phyloP scores from a whole-genome alignment of 495 filamentous ascomycete species.

The Friedmanniomyces simplex region DNA sequence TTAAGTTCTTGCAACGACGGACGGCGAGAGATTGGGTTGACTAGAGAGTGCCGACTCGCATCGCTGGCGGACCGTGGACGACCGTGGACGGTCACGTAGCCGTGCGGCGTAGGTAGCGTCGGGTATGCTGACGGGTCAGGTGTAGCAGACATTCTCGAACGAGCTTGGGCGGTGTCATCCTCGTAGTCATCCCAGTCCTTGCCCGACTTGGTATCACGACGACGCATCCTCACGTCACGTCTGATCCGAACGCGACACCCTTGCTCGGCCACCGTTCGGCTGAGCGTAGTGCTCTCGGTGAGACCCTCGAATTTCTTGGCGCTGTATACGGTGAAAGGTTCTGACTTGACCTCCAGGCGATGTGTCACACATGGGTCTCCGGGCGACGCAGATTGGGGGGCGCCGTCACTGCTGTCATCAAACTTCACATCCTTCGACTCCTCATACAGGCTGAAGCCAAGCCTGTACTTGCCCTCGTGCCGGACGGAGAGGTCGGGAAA shows the following conservation, averaged over 20 bases:
- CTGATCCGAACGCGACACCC: constrained; percentile 94
- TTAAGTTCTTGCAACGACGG: constrained; percentile 35
- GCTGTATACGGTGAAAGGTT: constrained; percentile 81
- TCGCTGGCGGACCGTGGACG: constrained; percentile 69
- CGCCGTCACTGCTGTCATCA: constrained; percentile 26
- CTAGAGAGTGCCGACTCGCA: constrained; percentile 39
- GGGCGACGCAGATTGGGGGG: constrained; percentile 25
- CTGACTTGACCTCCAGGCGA: constrained; percentile 83
- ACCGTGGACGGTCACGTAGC: constrained; percentile 31
- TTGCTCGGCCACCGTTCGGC: constrained; percentile 88
- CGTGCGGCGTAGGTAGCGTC: constrained; percentile 34
- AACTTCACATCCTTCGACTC: constrained; percentile 60
- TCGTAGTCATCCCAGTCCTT: constrained; percentile 53
- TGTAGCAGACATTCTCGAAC: constrained; percentile 46
- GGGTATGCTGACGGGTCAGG: constrained; percentile 49
- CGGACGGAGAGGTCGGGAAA: constrained; percentile 96
- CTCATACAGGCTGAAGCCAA: constrained; percentile 90
- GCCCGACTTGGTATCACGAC: constrained; percentile 58
- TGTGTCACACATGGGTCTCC: constrained; percentile 40
- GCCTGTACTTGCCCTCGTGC: constrained; percentile 81
- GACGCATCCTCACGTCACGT: constrained; percentile 93
- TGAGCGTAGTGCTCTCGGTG: constrained; percentile 79
- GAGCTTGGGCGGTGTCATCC: constrained; percentile 49
- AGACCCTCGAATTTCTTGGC: constrained; percentile 98
- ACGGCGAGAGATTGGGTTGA: constrained; percentile 35